Evolutionary conservation across 768 basidiomycete species (phyloP).

Genomic region (Boletus reticulatus): DNA sequence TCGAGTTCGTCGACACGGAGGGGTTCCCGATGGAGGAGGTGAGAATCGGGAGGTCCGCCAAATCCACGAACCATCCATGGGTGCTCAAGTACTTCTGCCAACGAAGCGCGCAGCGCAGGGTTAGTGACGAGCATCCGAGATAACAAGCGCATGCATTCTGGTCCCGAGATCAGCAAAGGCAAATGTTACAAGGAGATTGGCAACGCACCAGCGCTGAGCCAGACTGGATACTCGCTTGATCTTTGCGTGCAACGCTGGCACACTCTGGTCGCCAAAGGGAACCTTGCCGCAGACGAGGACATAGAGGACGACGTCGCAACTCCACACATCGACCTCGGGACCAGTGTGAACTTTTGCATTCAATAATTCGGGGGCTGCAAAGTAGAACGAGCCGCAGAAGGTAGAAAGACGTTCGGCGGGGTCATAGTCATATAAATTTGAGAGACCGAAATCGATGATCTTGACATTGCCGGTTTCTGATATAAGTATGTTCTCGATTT

Average conservation of each 20-base stretch:
- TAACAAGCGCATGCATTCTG: conserved; percentile 93
- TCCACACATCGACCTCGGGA: conserved; percentile 99
- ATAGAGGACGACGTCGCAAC: conserved; percentile 96
- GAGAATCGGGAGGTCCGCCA: conserved; percentile 72
- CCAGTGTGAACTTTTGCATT: conserved; percentile 97
- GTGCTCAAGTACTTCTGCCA: conserved; percentile 82
- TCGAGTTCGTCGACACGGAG: conserved; percentile 88
- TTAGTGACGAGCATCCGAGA: conserved; percentile 96
- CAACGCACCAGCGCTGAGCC: conserved; percentile 85
- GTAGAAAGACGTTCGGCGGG: conserved; percentile 81
- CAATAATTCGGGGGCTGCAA: conserved; percentile 95
- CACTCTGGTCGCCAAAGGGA: conserved; percentile 98
- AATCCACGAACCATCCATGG: conserved; percentile 94
- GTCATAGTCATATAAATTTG: conserved; percentile 92
- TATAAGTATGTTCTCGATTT: conserved; percentile 99
- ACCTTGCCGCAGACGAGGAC: conserved; percentile 98
- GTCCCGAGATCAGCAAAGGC: conserved; percentile 8
- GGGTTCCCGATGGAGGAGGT: conserved; percentile 87
- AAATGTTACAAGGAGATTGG: background rate
- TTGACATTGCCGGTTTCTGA: conserved; percentile 99
- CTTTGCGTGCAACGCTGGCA: conserved; percentile 98
- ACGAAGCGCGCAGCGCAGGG: conserved; percentile 77
- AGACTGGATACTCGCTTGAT: conserved; percentile 99
- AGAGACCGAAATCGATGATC: conserved; percentile 98
- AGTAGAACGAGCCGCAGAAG: conserved; percentile 97